Base-by-base conservation (phyloP, 2,329 filamentous ascomycete genomes). In the Sphaerulina populicola region DNA sequence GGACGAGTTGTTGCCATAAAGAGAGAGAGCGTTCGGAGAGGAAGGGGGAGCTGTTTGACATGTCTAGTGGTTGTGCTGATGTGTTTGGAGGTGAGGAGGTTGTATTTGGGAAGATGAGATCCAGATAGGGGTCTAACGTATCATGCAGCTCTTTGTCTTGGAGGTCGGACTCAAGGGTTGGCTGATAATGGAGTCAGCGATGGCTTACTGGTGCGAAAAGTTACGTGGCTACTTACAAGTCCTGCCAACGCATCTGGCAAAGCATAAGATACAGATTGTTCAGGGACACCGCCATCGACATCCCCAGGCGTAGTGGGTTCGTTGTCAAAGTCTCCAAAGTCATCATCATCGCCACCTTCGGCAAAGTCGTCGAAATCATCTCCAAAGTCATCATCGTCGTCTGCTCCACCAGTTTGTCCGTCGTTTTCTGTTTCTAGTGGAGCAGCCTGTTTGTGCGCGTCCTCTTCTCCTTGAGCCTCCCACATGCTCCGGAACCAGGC, bases 1-100 rank as follows among this genome's bases (percentile, higher is more conserved):
- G 91, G 29, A 96, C 88, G 4, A 98, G 81, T 72, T 98, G 93
- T 37, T 90, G 89, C 93, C 93, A 98, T 31, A 98, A 76, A 0
- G 93, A 96, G 50, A 87, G 83, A 55, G 87, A 94, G 52, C 90
- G 82, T 47, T 89, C 85, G 37, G 88, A 94, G 49, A 88, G 81
- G 69, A 96, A 93, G 45, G 88, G 79, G 40, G 85, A 74, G 54
- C 56, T 55, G 49, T 57, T 56, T 10, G 60, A 49, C 44, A 62
- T 59, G 49, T 66, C 60, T 55, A 59, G 64, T 59, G 51, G 58
- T 42, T 56, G 51, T 59, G 64, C 11, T 9, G 52, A 44, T 31
- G 57, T 54, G 12, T 51, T 61, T 36, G 64, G 63, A 4, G 51
- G 62, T 44, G 63, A 62, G 4, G 68, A 69, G 18, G 45, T 44